phyloP scores from a whole-genome alignment of 805 yeast genomes.

The Yamadazyma laniorum region DNA sequence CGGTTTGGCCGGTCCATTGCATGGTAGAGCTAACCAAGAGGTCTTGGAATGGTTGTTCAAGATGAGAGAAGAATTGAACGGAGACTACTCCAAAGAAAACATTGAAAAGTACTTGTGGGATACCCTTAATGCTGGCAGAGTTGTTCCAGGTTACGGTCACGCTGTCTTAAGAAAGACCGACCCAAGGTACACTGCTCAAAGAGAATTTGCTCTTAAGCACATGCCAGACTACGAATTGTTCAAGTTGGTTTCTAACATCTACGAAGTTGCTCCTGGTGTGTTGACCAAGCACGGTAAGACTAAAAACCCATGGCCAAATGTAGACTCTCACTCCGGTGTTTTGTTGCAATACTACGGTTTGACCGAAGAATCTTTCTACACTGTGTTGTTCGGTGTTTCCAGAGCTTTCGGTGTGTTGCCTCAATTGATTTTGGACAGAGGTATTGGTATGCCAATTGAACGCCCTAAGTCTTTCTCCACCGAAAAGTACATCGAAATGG shows the following conservation, averaged over 20 bases:
- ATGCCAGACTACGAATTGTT: slow-evolving; percentile 64
- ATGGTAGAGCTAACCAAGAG: slow-evolving; percentile 84
- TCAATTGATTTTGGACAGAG: slow-evolving; percentile 77
- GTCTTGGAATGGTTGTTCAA: slow-evolving; percentile 71
- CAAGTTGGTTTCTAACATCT: slow-evolving; percentile 62
- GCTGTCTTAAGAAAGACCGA: slow-evolving; percentile 83
- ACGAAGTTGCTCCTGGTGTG: slow-evolving; percentile 72
- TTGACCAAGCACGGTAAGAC: slow-evolving; percentile 78
- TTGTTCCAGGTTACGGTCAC: slow-evolving; percentile 87
- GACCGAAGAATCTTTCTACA: slow-evolving; percentile 69
- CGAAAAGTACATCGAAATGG: slow-evolving; percentile 85
- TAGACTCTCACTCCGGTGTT: slow-evolving; percentile 77
- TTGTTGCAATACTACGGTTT: slow-evolving; percentile 78
- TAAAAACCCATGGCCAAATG: slow-evolving; percentile 84
- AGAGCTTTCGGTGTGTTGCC: slow-evolving; percentile 78
- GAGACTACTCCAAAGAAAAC: slow-evolving; percentile 50
- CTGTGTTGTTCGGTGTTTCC: slow-evolving; percentile 80
- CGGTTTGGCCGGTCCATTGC: slow-evolving; percentile 85
- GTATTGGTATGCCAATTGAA: slow-evolving; percentile 75
- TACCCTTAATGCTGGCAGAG: slow-evolving; percentile 68
- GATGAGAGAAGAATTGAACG: slow-evolving; percentile 64
- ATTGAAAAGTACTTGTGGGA: slow-evolving; percentile 71
- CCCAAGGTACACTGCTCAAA: slow-evolving; percentile 75
- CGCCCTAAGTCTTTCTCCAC: slow-evolving; percentile 90
- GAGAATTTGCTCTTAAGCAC: slow-evolving; percentile 62